phyloP scores from a whole-genome alignment of 2,329 filamentous ascomycete genomes.

The Anthostomella pinea region DNA sequence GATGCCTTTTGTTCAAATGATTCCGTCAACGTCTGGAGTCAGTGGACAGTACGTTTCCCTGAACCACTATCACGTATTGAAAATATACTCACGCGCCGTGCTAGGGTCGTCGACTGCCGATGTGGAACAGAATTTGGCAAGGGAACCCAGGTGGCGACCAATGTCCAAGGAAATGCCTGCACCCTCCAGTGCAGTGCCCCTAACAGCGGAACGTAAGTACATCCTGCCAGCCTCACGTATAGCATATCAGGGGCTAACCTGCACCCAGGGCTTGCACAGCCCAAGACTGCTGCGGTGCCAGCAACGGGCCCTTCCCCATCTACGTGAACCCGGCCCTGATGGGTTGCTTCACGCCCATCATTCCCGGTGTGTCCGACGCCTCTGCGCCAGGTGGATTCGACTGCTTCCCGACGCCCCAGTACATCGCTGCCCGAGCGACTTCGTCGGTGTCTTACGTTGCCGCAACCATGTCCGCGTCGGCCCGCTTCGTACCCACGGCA shows the following conservation, averaged over 20 bases:
- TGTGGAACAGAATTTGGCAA: slow-evolving; percentile 13
- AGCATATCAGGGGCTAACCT: slow-evolving; percentile 5
- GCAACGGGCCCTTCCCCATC: slow-evolving; percentile 39
- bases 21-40: too few relatives aligned
- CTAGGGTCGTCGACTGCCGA: slow-evolving; percentile 9
- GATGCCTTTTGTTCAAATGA: slow-evolving; percentile 12
- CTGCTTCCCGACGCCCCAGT: slow-evolving; percentile 20
- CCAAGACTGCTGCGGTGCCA: slow-evolving; percentile 23
- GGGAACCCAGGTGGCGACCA: neutral
- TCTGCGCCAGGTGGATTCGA: slow-evolving; percentile 10
- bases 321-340: slow-evolving; percentile 50
- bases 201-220: slow-evolving; percentile 6
- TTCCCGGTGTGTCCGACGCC: slow-evolving; percentile 22
- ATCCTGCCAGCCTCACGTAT: slow-evolving; percentile 2
- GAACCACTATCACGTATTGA: neutral
- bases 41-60: slow-evolving; percentile 6
- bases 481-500: slow-evolving; percentile 19
- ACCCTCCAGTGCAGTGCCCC: too few relatives aligned
- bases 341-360: slow-evolving; percentile 39
- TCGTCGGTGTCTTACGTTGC: slow-evolving; percentile 3
- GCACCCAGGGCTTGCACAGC: slow-evolving; percentile 19
- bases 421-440: slow-evolving; percentile 6
- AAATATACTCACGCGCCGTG: slow-evolving; percentile 1
- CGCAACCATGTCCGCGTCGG: slow-evolving; percentile 10
- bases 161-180: too few relatives aligned